Percentiles rank a stretch among this genome's conserved stretches.
phyloP scores from a whole-genome alignment of 768 basidiomycete species.

The Lactarius hatsudake region DNA sequence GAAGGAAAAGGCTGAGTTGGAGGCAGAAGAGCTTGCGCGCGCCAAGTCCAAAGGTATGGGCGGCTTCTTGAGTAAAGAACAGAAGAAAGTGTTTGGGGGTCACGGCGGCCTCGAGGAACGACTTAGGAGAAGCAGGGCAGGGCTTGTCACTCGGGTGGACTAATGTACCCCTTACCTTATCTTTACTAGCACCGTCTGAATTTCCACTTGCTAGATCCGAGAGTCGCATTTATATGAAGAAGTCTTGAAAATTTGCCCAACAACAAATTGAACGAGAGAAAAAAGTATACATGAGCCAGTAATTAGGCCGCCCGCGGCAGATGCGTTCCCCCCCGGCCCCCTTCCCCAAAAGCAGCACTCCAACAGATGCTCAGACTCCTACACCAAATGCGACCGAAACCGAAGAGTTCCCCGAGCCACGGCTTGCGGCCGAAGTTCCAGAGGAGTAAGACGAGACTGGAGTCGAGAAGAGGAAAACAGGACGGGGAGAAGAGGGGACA shows the following conservation, averaged over 20 bases:
- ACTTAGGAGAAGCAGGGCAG: constrained; percentile 67
- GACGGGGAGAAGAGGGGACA: constrained; percentile 1
- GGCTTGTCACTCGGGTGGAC: constrained; percentile 64
- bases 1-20: constrained; percentile 76
- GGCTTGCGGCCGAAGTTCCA: constrained; percentile 7
- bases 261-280: neutral
- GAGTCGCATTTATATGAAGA: constrained; percentile 14
- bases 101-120: constrained; percentile 75
- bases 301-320: constrained; percentile 21
- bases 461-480: constrained; percentile 4
- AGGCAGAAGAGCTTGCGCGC: constrained; percentile 64
- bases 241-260: constrained; percentile 16
- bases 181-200: constrained; percentile 6
- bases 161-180: constrained; percentile 32
- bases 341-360: neutral
- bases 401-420: constrained; percentile 16
- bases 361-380: constrained; percentile 1
- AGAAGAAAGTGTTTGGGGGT: constrained; percentile 82
- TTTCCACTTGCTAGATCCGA: constrained; percentile 15
- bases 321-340: neutral
- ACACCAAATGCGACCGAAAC: constrained; percentile 12
- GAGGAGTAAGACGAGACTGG: constrained; percentile 18
- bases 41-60: constrained; percentile 76
- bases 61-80: constrained; percentile 76
- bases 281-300: constrained; percentile 2